Evolutionary conservation across 192 early-diverging fungal genomes (phyloP), one percentile per base, ranked within the genome.

Genomic region (Coemansia sp.): DNA sequence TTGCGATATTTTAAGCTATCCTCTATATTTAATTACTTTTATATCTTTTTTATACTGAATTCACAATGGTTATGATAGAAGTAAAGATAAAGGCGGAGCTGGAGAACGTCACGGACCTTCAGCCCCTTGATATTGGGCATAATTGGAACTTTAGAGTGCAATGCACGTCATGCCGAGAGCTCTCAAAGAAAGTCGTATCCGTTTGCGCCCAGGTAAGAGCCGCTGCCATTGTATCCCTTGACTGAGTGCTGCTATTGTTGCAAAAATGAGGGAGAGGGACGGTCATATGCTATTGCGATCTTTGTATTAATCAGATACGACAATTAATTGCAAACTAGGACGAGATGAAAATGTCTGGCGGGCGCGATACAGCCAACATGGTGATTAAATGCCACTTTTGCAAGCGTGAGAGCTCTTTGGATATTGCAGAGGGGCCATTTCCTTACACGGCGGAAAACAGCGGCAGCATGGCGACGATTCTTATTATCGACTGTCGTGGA

Each of bases 361-460:
- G 88, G 63, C 84, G 92, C 68, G 93, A 93, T 32, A 84, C 85
- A 14, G 93, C 95, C 38, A 95, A 96, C 74, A 73, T 96, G 42
- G 89, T 93, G 36, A 95, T 98, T 92, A 75, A 77, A 42, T 98
- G 94, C 89, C 94, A 96, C 84, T 93, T 93, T 69, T 95, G 93
- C 81, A 91, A 89, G 69, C 88, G 90, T 48, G 90, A 92, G 70
- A 78, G 84, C 55, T 90, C 87, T 31, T 86, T 87, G 27, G 84
- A 85, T 84, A 86, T 73, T 32, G 60, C 65, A 11, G 50, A 61
- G 9, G 51, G 38, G 0, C 70, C 74, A 4, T 34, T 29, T 7
- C 45, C 68, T 5, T 84, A 76, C 64, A 73, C 69, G 3, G 75
- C 68, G 21, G 89, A 90, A 42, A 77, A 87, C 53, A 89, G 58